These are phyloP conservation scores for Stachybotrys chartarum DNA, from an alignment of 2,329 filamentous ascomycete genomes.

Conservation along the genomic window DNA sequence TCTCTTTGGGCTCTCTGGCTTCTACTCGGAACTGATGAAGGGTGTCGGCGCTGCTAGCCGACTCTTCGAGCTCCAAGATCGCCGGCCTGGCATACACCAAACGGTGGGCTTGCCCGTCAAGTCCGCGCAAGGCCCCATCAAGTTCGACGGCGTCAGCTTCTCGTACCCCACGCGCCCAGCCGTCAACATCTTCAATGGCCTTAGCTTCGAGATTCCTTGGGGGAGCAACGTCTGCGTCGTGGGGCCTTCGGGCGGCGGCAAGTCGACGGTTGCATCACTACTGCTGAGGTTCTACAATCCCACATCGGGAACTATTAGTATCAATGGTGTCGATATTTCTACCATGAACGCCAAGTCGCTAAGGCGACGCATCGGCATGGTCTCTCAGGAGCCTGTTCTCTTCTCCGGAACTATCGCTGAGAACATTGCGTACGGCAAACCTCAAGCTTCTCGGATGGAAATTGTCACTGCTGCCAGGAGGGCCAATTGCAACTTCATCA, in stretches of 20 bases:
- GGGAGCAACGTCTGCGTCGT: constrained; percentile 96
- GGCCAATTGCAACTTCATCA: constrained; percentile 95
- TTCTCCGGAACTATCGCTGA: constrained; percentile 80
- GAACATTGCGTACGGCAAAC: constrained; percentile 88
- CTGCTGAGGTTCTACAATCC: constrained; percentile 88
- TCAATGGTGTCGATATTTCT: constrained; percentile 77
- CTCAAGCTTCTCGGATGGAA: constrained; percentile 67
- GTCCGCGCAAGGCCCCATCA: constrained; percentile 82
- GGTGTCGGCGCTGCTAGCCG: constrained; percentile 95
- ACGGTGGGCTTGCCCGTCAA: constrained; percentile 73
- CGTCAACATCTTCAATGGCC: constrained; percentile 80
- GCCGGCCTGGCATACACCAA: constrained; percentile 76
- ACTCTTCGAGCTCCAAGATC: constrained; percentile 91
- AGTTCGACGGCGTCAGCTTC: constrained; percentile 79
- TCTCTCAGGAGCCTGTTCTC: constrained; percentile 90
- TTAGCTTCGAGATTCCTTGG: constrained; percentile 86
- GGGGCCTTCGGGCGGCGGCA: constrained; percentile 90
- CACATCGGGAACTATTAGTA: constrained; percentile 67
- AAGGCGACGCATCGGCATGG: constrained; percentile 86
- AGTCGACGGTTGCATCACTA: constrained; percentile 90
- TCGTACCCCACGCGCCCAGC: constrained; percentile 91
- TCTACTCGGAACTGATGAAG: constrained; percentile 99
- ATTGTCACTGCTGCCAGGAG: constrained; percentile 82
- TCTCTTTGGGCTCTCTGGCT: constrained; percentile 87
- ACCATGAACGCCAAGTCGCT: constrained; percentile 91